Evolutionary conservation across 1,284 basidiomycete species (phyloP).

Genomic region (Cryptococcus sp.): DNA sequence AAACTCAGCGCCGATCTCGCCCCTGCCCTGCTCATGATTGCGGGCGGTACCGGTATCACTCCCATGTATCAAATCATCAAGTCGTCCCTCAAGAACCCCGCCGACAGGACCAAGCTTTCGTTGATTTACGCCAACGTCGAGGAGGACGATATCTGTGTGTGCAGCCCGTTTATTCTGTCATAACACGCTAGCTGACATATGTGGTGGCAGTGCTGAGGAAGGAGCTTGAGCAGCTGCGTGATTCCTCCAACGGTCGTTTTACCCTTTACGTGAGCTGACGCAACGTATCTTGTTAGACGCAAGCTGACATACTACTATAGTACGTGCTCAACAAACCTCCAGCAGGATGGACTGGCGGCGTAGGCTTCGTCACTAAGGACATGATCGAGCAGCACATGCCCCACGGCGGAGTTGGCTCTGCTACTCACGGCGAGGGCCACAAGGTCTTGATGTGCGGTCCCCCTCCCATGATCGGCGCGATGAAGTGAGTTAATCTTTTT

Average conservation of each 20-base stretch:
- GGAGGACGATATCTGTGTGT: slow-evolving; percentile 70
- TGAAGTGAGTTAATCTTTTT: slow-evolving; percentile 70
- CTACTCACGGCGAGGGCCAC: slow-evolving; percentile 60
- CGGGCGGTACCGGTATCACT: slow-evolving; percentile 90
- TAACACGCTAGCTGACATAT: background rate
- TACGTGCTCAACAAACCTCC: slow-evolving; percentile 95
- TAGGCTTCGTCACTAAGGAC: slow-evolving; percentile 92
- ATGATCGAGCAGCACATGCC: slow-evolving; percentile 75
- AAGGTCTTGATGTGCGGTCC: slow-evolving; percentile 90
- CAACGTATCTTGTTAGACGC: background rate
- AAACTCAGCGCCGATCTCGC: slow-evolving; percentile 61
- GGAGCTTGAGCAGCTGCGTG: slow-evolving; percentile 71
- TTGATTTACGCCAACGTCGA: slow-evolving; percentile 97
- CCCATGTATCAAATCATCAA: slow-evolving; percentile 96
- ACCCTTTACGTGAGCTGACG: slow-evolving; percentile 61
- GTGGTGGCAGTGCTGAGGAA: slow-evolving; percentile 66
- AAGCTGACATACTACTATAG: slow-evolving; percentile 11
- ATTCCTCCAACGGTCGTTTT: slow-evolving; percentile 64
- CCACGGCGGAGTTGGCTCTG: slow-evolving; percentile 50
- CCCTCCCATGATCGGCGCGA: slow-evolving; percentile 93
- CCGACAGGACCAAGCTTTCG: slow-evolving; percentile 75
- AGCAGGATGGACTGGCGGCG: slow-evolving; percentile 77
- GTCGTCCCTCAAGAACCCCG: slow-evolving; percentile 79
- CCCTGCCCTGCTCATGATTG: slow-evolving; percentile 88
- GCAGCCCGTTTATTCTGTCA: background rate